Base-by-base conservation (phyloP, 2,329 filamentous ascomycete species). In the Aspergillus hortae region DNA sequence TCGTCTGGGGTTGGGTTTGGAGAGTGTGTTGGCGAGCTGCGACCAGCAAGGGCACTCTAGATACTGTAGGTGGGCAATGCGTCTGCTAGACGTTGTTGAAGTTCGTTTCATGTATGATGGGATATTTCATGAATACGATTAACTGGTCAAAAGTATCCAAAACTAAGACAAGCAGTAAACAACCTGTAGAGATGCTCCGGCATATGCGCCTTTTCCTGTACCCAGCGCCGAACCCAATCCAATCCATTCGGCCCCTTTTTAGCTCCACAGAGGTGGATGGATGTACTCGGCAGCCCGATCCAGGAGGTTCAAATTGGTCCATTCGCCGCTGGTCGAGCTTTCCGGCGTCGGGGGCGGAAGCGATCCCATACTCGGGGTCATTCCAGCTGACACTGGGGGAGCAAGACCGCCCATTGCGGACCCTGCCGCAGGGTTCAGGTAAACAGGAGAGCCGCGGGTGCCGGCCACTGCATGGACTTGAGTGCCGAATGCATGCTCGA, bases 261-360 rank as follows among this genome's bases (percentile, higher is more conserved):
- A 72, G 35, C 68, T 62, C 75, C 75, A 77, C 11, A 77, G 59
- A 2, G 74, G 74, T 14, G 75, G 74, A 52, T 76, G 74, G 10
- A 77, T 76, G 57, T 76, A 77, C 60, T 77, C 74, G n/a, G 70
- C 65, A 33, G 74, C 74, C 12, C 74, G 67, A 52, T 77, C 74
- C 11, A 76, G 51, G n/a, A 77, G 61, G 52, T 73, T 76, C 3
- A 71, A 73, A 33, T 72, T 69, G 44, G 71, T 69, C 75, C 74
- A 77, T 52, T 77, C 74, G 19, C 71, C 67, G 51, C 74, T 75
- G 23, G 67, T 71, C n/a, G 73, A 74, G 56, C 74, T 76, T 53
- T 77, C 75, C 0, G 75, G 74, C 0, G 75, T 77, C n/a, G 73
- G 73, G 4, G 74, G 74, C 5, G 72, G 71, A 15, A 74, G 57